A percentile compares a stretch with the other conserved stretches of the same genome.
Conservation (phyloP, 768 basidiomycete species). For the Pholiota molesta region DNA sequence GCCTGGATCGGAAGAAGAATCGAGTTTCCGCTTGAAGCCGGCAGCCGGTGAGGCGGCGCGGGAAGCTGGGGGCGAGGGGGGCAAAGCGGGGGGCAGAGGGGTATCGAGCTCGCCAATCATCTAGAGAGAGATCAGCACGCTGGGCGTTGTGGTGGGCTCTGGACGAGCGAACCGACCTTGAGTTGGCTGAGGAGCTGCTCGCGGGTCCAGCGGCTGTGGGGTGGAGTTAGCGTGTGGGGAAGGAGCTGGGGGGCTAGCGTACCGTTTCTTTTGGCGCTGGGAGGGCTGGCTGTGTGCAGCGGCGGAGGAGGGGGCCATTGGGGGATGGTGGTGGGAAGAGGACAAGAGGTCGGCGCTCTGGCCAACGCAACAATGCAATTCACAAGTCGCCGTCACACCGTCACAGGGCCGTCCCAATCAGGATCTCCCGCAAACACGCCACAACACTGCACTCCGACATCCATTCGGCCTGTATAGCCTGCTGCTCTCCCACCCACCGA, state of each 20-base stretch:
- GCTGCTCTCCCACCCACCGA: constrained; percentile 2
- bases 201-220: constrained; percentile 49
- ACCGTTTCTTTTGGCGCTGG: constrained; percentile 40
- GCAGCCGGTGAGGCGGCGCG: constrained; percentile 50
- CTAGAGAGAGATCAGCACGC: constrained; percentile 29
- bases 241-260: constrained; percentile 14
- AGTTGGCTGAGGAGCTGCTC: constrained; percentile 52
- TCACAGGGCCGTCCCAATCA: constrained; percentile 27
- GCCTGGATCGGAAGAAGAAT: constrained; percentile 40
- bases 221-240: constrained; percentile 23
- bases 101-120: constrained; percentile 43
- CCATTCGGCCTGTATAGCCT: constrained; percentile 15
- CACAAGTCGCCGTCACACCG: constrained; percentile 32
- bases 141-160: constrained; percentile 6
- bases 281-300: constrained; percentile 21
- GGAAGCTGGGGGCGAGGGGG: constrained; percentile 55
- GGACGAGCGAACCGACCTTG: constrained; percentile 36
- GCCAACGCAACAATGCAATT: constrained; percentile 46
- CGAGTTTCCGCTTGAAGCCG: constrained; percentile 51
- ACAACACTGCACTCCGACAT: constrained; percentile 14
- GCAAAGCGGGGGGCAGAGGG: constrained; percentile 48
- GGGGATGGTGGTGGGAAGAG: constrained; percentile 48
- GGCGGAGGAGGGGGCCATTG: constrained; percentile 27
- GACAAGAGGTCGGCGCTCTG: constrained; percentile 41
- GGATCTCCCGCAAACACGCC: constrained; percentile 20